Evolutionary conservation across 1,284 basidiomycete species (phyloP).

Genomic region (Cryptococcus maquisensis): DNA sequence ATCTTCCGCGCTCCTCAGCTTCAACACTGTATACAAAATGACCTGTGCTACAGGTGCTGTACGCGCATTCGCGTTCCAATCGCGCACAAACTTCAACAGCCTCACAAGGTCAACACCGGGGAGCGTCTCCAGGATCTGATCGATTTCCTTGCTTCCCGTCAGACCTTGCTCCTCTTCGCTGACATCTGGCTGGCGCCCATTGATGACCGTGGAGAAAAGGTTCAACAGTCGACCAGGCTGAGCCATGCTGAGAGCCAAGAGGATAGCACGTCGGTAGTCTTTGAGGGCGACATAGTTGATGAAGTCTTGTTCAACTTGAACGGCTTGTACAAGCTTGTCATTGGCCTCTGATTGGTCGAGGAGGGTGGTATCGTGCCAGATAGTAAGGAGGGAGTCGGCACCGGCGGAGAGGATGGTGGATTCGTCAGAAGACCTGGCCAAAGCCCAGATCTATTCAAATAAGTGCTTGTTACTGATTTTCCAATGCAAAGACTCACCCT

Average conservation of each 20-base stretch:
- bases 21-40: constrained; percentile 76
- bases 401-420: constrained; percentile 81
- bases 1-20: constrained; percentile 66
- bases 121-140: constrained; percentile 72
- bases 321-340: constrained; percentile 62
- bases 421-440: constrained; percentile 74
- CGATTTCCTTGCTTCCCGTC: constrained; percentile 68
- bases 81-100: constrained; percentile 74
- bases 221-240: constrained; percentile 83
- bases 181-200: background rate
- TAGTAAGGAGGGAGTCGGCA: constrained; percentile 86
- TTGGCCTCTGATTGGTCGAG: constrained; percentile 67
- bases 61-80: constrained; percentile 90
- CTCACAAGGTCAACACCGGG: constrained; percentile 69
- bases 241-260: constrained; percentile 83
- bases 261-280: constrained; percentile 87
- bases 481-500: constrained; percentile 58
- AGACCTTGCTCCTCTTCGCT: constrained; percentile 10
- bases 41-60: constrained; percentile 82
- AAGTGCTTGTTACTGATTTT: background rate
- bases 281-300: constrained; percentile 79
- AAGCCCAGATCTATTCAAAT: constrained; percentile 71
- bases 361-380: constrained; percentile 91
- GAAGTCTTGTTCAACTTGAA: constrained; percentile 91
- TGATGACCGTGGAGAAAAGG: constrained; percentile 67